Evolutionary conservation across 2,329 filamentous ascomycete genomes (phyloP).

Genomic region (Graphilbum sp.): DNA sequence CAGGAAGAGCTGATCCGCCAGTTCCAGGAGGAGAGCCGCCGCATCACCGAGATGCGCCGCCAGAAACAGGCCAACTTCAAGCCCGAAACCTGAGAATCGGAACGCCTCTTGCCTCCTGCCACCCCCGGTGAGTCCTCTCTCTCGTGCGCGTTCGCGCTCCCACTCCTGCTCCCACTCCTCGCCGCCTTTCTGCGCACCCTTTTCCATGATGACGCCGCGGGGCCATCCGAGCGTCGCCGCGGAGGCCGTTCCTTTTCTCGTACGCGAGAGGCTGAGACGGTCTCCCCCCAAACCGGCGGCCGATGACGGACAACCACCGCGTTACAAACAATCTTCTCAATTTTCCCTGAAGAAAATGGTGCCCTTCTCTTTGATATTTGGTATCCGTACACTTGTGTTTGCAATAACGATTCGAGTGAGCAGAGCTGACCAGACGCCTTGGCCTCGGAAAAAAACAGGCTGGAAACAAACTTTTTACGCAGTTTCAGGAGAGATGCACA

Average conservation of each 20-base stretch:
- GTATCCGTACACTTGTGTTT: no score
- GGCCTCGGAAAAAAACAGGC: no score
- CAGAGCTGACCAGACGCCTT: no score
- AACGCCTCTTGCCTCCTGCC: no score
- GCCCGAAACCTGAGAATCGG: constrained; percentile 24
- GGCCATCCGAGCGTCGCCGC: constrained; percentile 23
- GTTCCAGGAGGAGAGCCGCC: constrained; percentile 64
- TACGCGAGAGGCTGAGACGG: no score
- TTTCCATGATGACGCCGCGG: constrained; percentile 21
- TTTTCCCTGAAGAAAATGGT: constrained; percentile 1
- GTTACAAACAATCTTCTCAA: constrained; percentile 10
- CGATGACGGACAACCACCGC: constrained; percentile 28
- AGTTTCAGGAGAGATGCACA: no score
- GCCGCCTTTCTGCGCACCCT: neutral
- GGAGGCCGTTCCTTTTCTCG: no score
- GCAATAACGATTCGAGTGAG: no score
- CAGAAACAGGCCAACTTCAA: constrained; percentile 46
- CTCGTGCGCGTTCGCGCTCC: neutral
- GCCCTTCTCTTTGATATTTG: neutral
- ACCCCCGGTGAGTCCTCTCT: neutral
- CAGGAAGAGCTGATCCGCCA: constrained; percentile 51
- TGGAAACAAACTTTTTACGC: no score
- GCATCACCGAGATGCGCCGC: constrained; percentile 53
- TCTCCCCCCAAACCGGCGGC: neutral
- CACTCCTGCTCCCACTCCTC: neutral